phyloP scores from a whole-genome alignment of 805 yeast genomes.

The Ogataea thermomethanolica region DNA sequence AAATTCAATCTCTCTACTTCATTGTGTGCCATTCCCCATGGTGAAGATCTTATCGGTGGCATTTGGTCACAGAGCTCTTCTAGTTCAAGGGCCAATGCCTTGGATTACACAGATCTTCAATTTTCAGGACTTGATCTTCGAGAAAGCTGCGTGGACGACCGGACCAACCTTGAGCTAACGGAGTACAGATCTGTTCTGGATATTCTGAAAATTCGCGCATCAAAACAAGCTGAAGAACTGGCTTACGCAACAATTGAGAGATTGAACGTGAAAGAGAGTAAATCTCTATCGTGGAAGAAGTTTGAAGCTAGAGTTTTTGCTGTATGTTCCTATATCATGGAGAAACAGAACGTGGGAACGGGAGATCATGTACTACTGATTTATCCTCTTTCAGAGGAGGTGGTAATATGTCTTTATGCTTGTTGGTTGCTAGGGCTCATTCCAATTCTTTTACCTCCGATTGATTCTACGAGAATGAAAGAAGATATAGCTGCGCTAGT shows the following conservation, averaged over 20 bases:
- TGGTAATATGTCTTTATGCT: constrained; percentile 76
- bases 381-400: constrained; percentile 87
- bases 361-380: constrained; percentile 77
- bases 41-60: constrained; percentile 75
- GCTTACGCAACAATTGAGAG: constrained; percentile 55
- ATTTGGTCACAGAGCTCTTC: constrained; percentile 82
- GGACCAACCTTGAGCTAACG: constrained; percentile 69
- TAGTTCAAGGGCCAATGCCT: constrained; percentile 53
- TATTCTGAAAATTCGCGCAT: constrained; percentile 73
- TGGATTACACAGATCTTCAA: constrained; percentile 68
- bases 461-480: constrained; percentile 53
- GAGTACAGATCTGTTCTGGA: constrained; percentile 71
- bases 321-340: constrained; percentile 65
- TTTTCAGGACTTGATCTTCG: constrained; percentile 79
- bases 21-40: constrained; percentile 63
- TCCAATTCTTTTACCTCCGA: constrained; percentile 72
- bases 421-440: constrained; percentile 79
- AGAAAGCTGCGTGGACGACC: constrained; percentile 70
- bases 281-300: constrained; percentile 71
- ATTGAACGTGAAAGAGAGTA: constrained; percentile 43
- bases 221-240: constrained; percentile 69
- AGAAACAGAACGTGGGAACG: constrained; percentile 56
- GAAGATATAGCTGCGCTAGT: constrained; percentile 73
- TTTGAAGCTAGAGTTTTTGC: constrained; percentile 76
- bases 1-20: constrained; percentile 70